Percentiles rank a stretch among this genome's conserved stretches.
Evolutionary conservation across 2,329 filamentous ascomycete species (phyloP).

Genomic region (Scytalidium sp.): DNA sequence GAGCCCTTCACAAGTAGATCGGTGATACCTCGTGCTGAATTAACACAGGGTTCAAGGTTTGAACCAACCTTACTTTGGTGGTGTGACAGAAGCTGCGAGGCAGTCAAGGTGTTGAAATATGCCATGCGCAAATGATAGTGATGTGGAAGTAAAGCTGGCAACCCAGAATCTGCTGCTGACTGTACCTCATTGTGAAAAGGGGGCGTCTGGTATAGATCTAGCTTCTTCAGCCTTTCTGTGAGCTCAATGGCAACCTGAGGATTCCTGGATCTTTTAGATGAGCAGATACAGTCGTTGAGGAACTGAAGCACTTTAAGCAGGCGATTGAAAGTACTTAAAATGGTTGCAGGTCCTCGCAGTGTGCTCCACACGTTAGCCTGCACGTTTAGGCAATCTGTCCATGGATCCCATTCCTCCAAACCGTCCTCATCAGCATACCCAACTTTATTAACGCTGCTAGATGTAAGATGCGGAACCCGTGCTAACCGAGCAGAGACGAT

Average conservation of each 20-base stretch:
- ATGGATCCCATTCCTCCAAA: slow-evolving; percentile 72
- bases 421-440: slow-evolving; percentile 60
- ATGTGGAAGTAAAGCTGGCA: slow-evolving; percentile 23
- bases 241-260: slow-evolving; percentile 8
- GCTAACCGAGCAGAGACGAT: slow-evolving; percentile 50
- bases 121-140: slow-evolving; percentile 27
- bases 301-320: slow-evolving; percentile 28
- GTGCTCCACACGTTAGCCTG: slow-evolving; percentile 19
- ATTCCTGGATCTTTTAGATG: slow-evolving; percentile 5
- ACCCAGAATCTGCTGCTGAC: slow-evolving; percentile 13
- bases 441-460: slow-evolving; percentile 41
- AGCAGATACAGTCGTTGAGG: slow-evolving; percentile 23
- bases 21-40: slow-evolving; percentile 32
- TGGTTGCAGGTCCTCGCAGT: slow-evolving; percentile 26
- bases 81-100: slow-evolving; percentile 20
- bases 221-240: slow-evolving; percentile 19
- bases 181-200: slow-evolving; percentile 19
- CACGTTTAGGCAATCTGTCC: slow-evolving; percentile 51
- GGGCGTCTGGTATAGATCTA: slow-evolving; percentile 20
- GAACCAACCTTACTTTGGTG: slow-evolving; percentile 12
- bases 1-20: slow-evolving; percentile 34
- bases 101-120: slow-evolving; percentile 24
- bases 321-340: slow-evolving; percentile 30
- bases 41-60: slow-evolving; percentile 27
- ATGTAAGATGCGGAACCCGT: slow-evolving; percentile 46